phyloP scores from a whole-genome alignment of 495 filamentous ascomycete genomes.

The Neurospora sp. region DNA sequence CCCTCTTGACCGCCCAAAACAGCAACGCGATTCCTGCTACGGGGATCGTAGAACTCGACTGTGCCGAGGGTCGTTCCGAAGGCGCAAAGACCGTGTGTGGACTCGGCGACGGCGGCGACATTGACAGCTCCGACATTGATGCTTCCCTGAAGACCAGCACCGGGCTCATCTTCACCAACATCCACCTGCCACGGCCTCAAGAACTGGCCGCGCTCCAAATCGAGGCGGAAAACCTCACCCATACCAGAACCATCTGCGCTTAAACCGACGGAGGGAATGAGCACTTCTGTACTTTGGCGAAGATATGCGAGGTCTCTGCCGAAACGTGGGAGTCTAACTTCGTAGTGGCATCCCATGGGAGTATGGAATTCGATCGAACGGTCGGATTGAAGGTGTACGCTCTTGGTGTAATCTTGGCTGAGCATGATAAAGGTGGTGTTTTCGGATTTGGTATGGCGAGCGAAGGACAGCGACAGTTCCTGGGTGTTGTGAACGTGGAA shows the following conservation, averaged over 20 bases:
- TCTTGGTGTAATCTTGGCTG: slow-evolving; percentile 92
- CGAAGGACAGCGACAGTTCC: slow-evolving; percentile 83
- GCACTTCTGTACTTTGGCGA: slow-evolving; percentile 70
- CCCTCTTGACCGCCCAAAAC: slow-evolving; percentile 53
- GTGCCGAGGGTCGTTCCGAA: slow-evolving; percentile 96
- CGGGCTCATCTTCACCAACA: slow-evolving; percentile 71
- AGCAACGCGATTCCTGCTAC: slow-evolving; percentile 72
- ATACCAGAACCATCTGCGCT: slow-evolving; percentile 58
- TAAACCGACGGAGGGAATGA: slow-evolving; percentile 80
- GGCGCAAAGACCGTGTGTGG: slow-evolving; percentile 80
- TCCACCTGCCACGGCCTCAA: slow-evolving; percentile 71
- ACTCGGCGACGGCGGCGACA: slow-evolving; percentile 76
- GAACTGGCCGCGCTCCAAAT: slow-evolving; percentile 72
- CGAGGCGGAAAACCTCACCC: slow-evolving; percentile 87
- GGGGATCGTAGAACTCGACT: slow-evolving; percentile 91
- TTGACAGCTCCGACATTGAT: slow-evolving; percentile 80
- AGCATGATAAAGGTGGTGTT: slow-evolving; percentile 89
- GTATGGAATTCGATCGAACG: slow-evolving; percentile 92
- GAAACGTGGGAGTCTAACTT: slow-evolving; percentile 79
- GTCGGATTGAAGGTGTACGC: slow-evolving; percentile 84
- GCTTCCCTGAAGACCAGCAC: slow-evolving; percentile 67
- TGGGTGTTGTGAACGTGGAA: slow-evolving; percentile 93
- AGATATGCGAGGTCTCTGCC: slow-evolving; percentile 84
- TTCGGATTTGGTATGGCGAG: slow-evolving; percentile 84
- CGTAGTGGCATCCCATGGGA: slow-evolving; percentile 76